Percentiles rank a stretch among this genome's conserved stretches.
Evolutionary conservation across 1,284 basidiomycete species (phyloP).

Genomic region (Puccinia horiana): DNA sequence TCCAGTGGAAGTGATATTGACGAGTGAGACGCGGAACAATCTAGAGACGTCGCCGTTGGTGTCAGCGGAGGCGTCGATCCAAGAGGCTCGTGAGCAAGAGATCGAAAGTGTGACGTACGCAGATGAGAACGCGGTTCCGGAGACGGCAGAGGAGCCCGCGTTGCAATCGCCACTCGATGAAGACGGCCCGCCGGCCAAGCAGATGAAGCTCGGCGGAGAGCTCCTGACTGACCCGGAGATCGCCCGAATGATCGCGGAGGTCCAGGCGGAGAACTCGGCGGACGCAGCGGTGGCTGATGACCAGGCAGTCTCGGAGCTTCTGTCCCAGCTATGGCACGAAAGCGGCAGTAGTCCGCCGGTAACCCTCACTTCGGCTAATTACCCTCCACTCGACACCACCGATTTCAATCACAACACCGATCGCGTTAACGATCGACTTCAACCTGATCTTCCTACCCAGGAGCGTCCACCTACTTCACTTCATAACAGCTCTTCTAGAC

Average conservation of each 20-base stretch:
- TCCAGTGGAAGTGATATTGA: constrained; percentile 20
- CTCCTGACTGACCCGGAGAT: constrained; percentile 18
- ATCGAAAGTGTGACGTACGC: constrained; percentile 7
- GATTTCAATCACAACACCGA: not conserved
- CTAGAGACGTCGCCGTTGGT: constrained; percentile 1
- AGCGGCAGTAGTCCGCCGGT: too few relatives aligned
- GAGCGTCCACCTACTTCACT: too few relatives aligned
- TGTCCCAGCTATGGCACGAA: not conserved
- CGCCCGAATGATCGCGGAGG: not conserved
- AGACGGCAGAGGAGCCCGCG: constrained; percentile 26
- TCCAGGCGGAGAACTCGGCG: constrained; percentile 27
- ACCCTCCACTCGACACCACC: not conserved
- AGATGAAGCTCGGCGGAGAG: constrained; percentile 33
- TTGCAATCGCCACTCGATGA: not conserved
- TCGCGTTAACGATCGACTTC: too few relatives aligned
- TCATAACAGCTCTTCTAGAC: too few relatives aligned
- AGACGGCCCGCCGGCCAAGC: not conserved
- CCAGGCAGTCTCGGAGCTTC: not conserved
- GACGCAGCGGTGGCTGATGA: constrained; percentile 1
- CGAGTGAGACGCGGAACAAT: constrained; percentile 15
- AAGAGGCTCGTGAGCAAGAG: constrained; percentile 18
- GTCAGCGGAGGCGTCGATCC: constrained; percentile 17
- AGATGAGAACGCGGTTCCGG: constrained; percentile 11
- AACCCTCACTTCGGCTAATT: not conserved
- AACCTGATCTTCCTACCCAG: too few relatives aligned